phyloP scores from a whole-genome alignment of 225 moss, liverwort and hornwort species.

The Sphagnum contortum region DNA sequence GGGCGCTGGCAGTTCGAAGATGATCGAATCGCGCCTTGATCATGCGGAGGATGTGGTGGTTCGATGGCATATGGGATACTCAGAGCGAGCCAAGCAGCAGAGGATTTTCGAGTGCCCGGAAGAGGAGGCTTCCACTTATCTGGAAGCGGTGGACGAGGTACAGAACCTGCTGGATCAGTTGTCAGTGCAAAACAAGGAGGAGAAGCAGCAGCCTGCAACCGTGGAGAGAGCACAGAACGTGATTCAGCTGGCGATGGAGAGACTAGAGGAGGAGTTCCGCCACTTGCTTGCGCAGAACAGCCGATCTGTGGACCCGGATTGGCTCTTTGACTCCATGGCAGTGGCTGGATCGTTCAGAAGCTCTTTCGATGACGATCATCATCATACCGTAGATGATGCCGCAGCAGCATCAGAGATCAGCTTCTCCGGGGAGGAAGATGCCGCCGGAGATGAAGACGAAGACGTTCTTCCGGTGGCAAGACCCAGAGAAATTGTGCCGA shows the following conservation, averaged over 20 bases:
- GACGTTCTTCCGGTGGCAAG: slow-evolving; percentile 70
- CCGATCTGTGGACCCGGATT: slow-evolving; percentile 75
- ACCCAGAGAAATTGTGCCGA: slow-evolving; percentile 19
- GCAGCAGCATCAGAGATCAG: slow-evolving; percentile 17
- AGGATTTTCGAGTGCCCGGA: slow-evolving; percentile 76
- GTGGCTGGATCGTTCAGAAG: slow-evolving; percentile 45
- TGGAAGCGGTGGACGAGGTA: slow-evolving; percentile 84
- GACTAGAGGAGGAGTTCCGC: slow-evolving; percentile 82
- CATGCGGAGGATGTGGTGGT: slow-evolving; percentile 55
- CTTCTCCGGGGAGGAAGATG: slow-evolving; percentile 30
- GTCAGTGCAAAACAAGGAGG: slow-evolving; percentile 14
- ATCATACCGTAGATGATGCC: slow-evolving; percentile 14
- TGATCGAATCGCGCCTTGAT: slow-evolving; percentile 40
- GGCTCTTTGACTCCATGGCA: slow-evolving; percentile 65
- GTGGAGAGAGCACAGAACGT: slow-evolving; percentile 56
- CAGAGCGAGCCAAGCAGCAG: slow-evolving; percentile 46
- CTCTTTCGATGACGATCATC: slow-evolving; percentile 31
- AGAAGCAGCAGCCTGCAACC: slow-evolving; percentile 10
- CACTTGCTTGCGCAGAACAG: slow-evolving; percentile 64
- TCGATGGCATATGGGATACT: slow-evolving; percentile 70
- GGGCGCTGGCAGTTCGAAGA: slow-evolving; percentile 8
- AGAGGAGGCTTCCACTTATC: slow-evolving; percentile 60
- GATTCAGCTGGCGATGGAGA: slow-evolving; percentile 50
- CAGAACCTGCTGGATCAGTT: slow-evolving; percentile 53
- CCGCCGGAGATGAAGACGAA: slow-evolving; percentile 64